A percentile compares a stretch with the other conserved stretches of the same genome.
Evolutionary conservation across 345 rosid genomes (phyloP).

Genomic region (Citrus sp.): DNA sequence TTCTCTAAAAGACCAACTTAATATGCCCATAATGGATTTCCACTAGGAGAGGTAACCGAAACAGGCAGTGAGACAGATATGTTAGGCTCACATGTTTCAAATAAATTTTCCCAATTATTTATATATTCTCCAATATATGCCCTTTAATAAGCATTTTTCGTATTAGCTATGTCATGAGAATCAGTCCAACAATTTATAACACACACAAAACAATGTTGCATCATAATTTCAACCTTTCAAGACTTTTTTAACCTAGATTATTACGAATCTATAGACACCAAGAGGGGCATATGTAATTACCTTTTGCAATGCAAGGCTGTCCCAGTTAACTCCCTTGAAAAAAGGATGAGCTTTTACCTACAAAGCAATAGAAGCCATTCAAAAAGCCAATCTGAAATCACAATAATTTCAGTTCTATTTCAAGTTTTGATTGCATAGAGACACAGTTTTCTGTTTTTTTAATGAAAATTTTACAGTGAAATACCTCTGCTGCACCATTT

Average conservation of each 20-base stretch:
- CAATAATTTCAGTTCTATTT: background rate
- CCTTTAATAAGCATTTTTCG: background rate
- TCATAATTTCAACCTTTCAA: background rate
- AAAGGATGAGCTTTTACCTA: constrained; percentile 73
- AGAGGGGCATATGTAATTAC: constrained; percentile 23
- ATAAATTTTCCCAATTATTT: background rate
- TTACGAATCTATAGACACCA: background rate
- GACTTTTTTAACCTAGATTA: background rate
- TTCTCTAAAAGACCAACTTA: background rate
- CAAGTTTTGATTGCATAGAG: background rate
- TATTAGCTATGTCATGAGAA: background rate
- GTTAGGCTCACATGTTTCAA: background rate
- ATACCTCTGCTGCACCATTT: constrained; percentile 63
- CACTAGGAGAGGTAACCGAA: background rate
- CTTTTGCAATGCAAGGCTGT: constrained; percentile 64
- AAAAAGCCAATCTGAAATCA: constrained; percentile 8
- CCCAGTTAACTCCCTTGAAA: constrained; percentile 73
- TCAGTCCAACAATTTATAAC: background rate
- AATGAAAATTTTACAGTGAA: constrained; percentile 13
- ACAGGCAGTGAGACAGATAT: background rate
- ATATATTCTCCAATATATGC: background rate
- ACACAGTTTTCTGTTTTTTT: background rate
- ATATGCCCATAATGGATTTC: background rate
- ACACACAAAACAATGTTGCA: background rate
- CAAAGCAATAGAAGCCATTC: constrained; percentile 15